Base-by-base conservation (phyloP, 2,329 filamentous ascomycete species). In the Aspergillus hiratsukae region DNA sequence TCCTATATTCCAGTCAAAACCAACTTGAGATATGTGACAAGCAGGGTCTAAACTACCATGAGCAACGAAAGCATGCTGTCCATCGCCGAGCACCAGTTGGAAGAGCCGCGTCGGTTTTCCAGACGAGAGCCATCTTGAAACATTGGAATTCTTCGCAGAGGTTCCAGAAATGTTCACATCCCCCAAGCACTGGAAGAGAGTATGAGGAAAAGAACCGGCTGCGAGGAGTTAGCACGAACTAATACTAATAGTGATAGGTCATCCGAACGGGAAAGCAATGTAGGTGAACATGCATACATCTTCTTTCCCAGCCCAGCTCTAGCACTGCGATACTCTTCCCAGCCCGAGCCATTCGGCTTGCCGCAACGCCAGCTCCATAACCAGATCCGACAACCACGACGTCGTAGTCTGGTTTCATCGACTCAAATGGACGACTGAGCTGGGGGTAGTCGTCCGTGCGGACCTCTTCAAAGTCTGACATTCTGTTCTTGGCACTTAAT, bases 381-480 rank as follows among this genome's bases (percentile, higher is more conserved):
- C 87, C 87, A 9, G 85, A 87, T 1, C 87, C 86, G 56, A 89
- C 83, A 29, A 89, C 83, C 10, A 89, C 80, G 41, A 82, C 82
- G 70, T 89, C 86, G 62, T 89, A 89, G 27, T 28, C 27, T 28
- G 27, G 27, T 28, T 28, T 28, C 7, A 28, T 28, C 27, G 27
- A 28, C 27, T 28, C 27, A 28, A 28, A 28, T 28, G 27, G 27
- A 28, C 27, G 27, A 28, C 27, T 28, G 27, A 28, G 27, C 27
- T 28, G 27, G 27, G 27, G 27, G 27, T 28, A 28, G 27, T 28
- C 27, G 27, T 28, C 27, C 27, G 27, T 28, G 6, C 27, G 27
- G 27, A 28, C 27, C 27, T 28, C 27, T 28, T 28, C 27, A 28
- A 28, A 28, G 27, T 28, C 7, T 28, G 27, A 28, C 27, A 28